Evolutionary conservation across 2,329 filamentous ascomycete genomes (phyloP).

Genomic region (Sclerotiophoma versabilis): DNA sequence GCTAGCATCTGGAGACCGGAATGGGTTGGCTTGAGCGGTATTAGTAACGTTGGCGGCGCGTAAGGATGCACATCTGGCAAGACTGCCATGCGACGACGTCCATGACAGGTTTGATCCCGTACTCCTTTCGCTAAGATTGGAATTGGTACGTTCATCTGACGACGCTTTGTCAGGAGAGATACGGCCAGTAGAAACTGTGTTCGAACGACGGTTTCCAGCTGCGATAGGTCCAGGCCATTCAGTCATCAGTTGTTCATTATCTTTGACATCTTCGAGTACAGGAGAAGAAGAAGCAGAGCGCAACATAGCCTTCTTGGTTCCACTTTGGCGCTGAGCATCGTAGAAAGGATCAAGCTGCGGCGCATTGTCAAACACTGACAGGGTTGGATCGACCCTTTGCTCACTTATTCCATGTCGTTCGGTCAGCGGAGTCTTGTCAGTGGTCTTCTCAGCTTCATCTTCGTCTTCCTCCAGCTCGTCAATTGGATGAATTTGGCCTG

Average conservation of each 20-base stretch:
- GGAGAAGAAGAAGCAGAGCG: conserved; percentile 33
- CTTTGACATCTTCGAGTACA: conserved; percentile 21
- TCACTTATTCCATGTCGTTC: conserved; percentile 37
- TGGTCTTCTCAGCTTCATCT: conserved; percentile 27
- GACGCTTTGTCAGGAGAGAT: conserved; percentile 57
- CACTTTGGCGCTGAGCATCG: conserved; percentile 46
- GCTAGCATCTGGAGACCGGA: conserved; percentile 43
- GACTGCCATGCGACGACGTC: conserved; percentile 48
- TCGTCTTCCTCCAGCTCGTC: conserved; percentile 64
- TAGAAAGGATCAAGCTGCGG: conserved; percentile 52
- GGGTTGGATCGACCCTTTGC: conserved; percentile 19
- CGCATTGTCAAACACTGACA: conserved; percentile 38
- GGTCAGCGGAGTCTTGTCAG: conserved; percentile 25
- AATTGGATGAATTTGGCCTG: conserved; percentile 67
- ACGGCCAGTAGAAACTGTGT: conserved; percentile 41
- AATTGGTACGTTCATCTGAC: conserved; percentile 60
- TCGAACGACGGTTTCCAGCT: conserved; percentile 21
- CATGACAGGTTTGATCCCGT: conserved; percentile 54
- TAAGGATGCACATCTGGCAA: conserved; percentile 55
- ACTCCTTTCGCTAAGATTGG: conserved; percentile 63
- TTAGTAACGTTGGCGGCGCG: conserved; percentile 51
- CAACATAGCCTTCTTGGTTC: conserved; percentile 30
- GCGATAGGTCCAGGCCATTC: conserved; percentile 27
- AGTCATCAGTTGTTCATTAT: neutral
- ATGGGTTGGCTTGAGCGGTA: conserved; percentile 38